These are phyloP conservation scores for Russula emetica DNA, from an alignment of 768 basidiomycete species.

Conservation along the genomic window DNA sequence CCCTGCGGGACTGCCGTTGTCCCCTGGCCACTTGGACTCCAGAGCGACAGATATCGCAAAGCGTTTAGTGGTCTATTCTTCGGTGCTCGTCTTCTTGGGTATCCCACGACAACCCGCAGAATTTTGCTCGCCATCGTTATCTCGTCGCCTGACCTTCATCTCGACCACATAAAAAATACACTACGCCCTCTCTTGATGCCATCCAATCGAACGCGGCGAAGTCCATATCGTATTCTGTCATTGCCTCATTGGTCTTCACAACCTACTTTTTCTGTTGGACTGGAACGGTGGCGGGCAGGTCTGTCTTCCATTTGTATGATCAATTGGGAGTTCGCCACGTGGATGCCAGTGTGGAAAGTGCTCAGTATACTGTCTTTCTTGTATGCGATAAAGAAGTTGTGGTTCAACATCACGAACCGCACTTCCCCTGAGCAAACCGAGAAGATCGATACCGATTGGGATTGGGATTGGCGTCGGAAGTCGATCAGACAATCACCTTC, in stretches of 20 bases:
- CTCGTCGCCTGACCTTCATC: not conserved
- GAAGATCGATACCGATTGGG: not conserved
- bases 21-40: too few species aligned
- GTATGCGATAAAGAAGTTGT: too few species aligned
- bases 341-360: too few species aligned
- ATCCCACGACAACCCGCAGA: not conserved
- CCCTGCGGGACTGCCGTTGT: too few species aligned
- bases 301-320: not conserved
- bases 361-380: too few species aligned
- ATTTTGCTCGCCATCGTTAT: not conserved
- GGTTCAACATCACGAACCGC: not conserved
- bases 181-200: not conserved
- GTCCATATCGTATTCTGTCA: not conserved
- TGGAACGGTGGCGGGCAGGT: not conserved
- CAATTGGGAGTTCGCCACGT: too few species aligned
- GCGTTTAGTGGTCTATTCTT: not conserved
- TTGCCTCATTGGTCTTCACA: too few species aligned
- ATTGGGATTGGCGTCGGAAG: too few species aligned
- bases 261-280: not conserved
- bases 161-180: not conserved
- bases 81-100: not conserved
- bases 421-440: not conserved
- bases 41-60: not conserved
- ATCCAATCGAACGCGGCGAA: not conserved
- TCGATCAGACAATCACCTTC: not conserved